Evolutionary conservation across 75 land plant genomes (phyloP).

Genomic region (Larix kaempferi): DNA sequence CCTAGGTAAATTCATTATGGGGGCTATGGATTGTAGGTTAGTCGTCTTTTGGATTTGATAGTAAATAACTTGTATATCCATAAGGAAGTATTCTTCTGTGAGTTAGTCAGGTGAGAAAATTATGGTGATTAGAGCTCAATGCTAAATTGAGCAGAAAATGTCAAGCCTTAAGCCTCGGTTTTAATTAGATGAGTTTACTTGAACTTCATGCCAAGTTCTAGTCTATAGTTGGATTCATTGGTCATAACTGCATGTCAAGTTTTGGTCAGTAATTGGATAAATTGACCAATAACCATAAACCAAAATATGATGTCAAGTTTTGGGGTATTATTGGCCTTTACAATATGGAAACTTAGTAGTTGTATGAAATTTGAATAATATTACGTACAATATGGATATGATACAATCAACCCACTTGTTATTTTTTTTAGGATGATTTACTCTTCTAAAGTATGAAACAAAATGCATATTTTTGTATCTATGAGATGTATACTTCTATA

Average conservation of each 20-base stretch:
- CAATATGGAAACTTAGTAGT: too few relatives aligned
- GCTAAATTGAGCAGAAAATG: background rate
- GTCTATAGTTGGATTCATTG: too few relatives aligned
- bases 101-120: constrained; percentile 61
- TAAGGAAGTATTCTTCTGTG: constrained; percentile 93
- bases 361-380: too few relatives aligned
- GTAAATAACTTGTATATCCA: constrained; percentile 94
- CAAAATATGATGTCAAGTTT: background rate
- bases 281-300: background rate
- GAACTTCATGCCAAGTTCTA: too few relatives aligned
- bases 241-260: background rate
- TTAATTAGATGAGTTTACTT: too few relatives aligned
- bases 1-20: background rate
- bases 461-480: too few relatives aligned
- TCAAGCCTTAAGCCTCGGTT: too few relatives aligned
- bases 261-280: background rate
- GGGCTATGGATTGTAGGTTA: constrained; percentile 53
- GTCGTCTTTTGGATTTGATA: constrained; percentile 90
- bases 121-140: background rate
- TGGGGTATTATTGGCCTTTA: background rate
- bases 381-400: too few relatives aligned
- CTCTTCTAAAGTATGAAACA: too few relatives aligned
- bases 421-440: too few relatives aligned
- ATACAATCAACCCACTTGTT: too few relatives aligned
- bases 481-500: too few relatives aligned